phyloP scores from a whole-genome alignment of 441 rosid species.

The Capsella rubella region DNA sequence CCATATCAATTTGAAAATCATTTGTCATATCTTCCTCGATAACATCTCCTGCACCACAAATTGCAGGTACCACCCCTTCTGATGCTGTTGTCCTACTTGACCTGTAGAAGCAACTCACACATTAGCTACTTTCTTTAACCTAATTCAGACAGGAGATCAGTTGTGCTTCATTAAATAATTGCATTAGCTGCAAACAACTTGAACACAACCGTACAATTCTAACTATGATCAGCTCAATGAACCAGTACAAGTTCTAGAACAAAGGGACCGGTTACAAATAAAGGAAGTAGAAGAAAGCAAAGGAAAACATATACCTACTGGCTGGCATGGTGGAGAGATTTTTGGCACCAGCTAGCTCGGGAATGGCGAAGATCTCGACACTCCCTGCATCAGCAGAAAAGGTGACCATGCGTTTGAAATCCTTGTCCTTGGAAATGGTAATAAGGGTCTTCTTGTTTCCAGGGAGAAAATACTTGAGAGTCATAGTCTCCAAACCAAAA shows the following conservation, averaged over 20 bases:
- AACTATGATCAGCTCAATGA: neutral
- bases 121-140: constrained; percentile 18
- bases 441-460: constrained; percentile 82
- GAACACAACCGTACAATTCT: neutral
- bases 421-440: constrained; percentile 84
- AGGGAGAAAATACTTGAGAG: constrained; percentile 72
- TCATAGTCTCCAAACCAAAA: constrained; percentile 50
- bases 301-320: constrained; percentile 59
- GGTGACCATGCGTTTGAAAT: constrained; percentile 75
- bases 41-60: constrained; percentile 48
- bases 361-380: constrained; percentile 65
- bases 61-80: constrained; percentile 58
- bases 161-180: neutral
- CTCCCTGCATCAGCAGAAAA: constrained; percentile 65
- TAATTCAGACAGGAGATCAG: neutral
- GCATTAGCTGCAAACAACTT: neutral
- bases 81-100: constrained; percentile 73
- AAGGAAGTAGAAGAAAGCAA: constrained; percentile 11
- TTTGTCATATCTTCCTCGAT: constrained; percentile 49
- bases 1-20: constrained; percentile 47
- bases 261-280: neutral
- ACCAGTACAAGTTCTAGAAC: constrained; percentile 10
- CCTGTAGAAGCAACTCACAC: constrained; percentile 49
- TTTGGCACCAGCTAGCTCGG: constrained; percentile 61
- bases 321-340: constrained; percentile 66